A percentile compares a stretch with the other conserved stretches of the same genome.
phyloP scores from a whole-genome alignment of 2,329 filamentous ascomycete species.

The Calonectria montana region DNA sequence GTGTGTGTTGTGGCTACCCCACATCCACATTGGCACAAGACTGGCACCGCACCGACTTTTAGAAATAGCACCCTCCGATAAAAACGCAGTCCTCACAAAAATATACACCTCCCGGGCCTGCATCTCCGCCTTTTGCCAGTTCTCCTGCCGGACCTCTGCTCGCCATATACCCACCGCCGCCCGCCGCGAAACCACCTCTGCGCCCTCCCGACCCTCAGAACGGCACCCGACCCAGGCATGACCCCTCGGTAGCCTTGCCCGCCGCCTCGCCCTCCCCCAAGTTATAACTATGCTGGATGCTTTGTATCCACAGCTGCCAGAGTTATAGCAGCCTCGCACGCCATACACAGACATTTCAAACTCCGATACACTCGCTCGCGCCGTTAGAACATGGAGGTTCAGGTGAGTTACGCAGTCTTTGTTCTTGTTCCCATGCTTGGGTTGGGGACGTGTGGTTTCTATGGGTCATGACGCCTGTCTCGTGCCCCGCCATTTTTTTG shows the following conservation, averaged over 20 bases:
- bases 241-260: slow-evolving; percentile 55
- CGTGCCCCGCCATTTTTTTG: slow-evolving; percentile 45
- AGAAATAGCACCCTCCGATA: slow-evolving; percentile 48
- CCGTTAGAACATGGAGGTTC: slow-evolving; percentile 58
- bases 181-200: slow-evolving; percentile 6
- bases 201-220: slow-evolving; percentile 27
- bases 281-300: slow-evolving; percentile 56
- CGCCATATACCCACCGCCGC: slow-evolving; percentile 19
- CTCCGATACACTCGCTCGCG: slow-evolving; percentile 30
- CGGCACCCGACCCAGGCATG: slow-evolving; percentile 49
- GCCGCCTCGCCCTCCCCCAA: slow-evolving; percentile 46
- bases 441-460: slow-evolving; percentile 28
- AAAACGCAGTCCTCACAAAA: slow-evolving; percentile 49
- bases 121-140: slow-evolving; percentile 24
- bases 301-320: slow-evolving; percentile 54
- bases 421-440: slow-evolving; percentile 5
- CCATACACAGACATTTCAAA: slow-evolving; percentile 23
- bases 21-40: slow-evolving; percentile 55
- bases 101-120: slow-evolving; percentile 32
- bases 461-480: slow-evolving; percentile 38
- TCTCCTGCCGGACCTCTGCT: slow-evolving; percentile 29
- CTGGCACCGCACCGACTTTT: slow-evolving; percentile 54
- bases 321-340: slow-evolving; percentile 56
- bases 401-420: slow-evolving; percentile 51
- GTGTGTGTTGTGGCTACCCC: slow-evolving; percentile 41